Evolutionary conservation across 2,329 filamentous ascomycete genomes (phyloP), one percentile per base, ranked within the genome.

Genomic region (Rutstroemia sp.): DNA sequence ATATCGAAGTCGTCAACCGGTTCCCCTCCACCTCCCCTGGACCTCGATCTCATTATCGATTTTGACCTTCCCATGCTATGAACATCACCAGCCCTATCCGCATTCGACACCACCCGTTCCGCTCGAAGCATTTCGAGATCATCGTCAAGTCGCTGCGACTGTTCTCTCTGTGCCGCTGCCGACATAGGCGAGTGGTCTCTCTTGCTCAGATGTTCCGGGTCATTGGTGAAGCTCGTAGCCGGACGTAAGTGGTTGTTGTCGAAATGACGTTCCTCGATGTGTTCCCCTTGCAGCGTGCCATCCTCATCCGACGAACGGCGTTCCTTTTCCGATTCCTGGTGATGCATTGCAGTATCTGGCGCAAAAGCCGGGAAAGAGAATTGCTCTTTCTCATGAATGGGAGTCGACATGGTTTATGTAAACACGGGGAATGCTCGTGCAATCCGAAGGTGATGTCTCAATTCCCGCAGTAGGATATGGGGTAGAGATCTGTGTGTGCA

Each of bases 61-160:
- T 69, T 72, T 4, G 68, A 68, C 42, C 68, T 65, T 1, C 69
- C 70, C 21, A 70, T 57, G 12, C 65, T 66, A 14, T 70, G 67
- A 12, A 69, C 68, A n/a, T 63, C 57, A 3, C 56, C 54, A 1
- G 51, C 57, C 17, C 51, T 59, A 4, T 64, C 63, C 8, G 60
- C 62, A 38, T 58, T 63, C 2, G 66, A 68, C 1, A 81, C 76
- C 54, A 83, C 76, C 10, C 81, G 76, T 70, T 89, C 86, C 2
- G 83, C 80, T 61, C 84, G 79, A 47, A 87, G 73, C 67, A 88
- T 72, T 45, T 80, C 76, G 52, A 88, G 70, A 58, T 88, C 84
- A 69, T 89, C 86, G 55, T 86, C 79, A 30, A 88, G 71, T 48
- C 83, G 75, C 58, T 77, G 75, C 5, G 79, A 77, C 64, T 84